These are phyloP conservation scores for Neocucurbitaria cava DNA, from an alignment of 2,329 filamentous ascomycete species.

Conservation along the genomic window DNA sequence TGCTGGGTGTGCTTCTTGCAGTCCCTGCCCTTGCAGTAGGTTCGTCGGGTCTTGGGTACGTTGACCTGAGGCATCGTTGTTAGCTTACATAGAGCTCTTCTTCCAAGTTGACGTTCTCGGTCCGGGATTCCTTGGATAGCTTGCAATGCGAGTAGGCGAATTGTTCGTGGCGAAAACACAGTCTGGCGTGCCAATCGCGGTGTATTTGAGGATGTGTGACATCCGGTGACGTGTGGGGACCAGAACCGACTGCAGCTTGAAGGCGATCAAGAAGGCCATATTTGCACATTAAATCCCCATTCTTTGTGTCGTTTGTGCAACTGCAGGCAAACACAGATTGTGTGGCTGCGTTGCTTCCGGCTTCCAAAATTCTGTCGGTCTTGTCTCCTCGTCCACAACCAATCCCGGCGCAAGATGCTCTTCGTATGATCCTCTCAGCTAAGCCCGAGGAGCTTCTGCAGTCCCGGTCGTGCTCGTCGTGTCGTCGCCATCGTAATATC, in stretches of 20 bases:
- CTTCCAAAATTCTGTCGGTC: not conserved
- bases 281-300: not conserved
- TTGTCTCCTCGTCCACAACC: not conserved
- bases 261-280: not conserved
- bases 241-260: not conserved
- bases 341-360: not conserved
- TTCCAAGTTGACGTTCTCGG: not conserved
- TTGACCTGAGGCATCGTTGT: conserved; percentile 71
- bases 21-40: conserved; percentile 96
- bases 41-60: conserved; percentile 97
- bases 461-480: not conserved
- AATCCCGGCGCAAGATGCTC: not conserved
- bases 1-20: conserved; percentile 67
- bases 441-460: not conserved
- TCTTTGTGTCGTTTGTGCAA: not conserved
- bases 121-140: not conserved
- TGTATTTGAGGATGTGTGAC: not conserved
- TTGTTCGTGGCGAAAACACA: conserved; percentile 1
- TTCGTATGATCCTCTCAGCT: not conserved
- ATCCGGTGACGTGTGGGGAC: not conserved
- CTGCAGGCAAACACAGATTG: not conserved
- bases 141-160: conserved; percentile 23
- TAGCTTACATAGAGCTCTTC: conserved; percentile 17
- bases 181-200: not conserved
- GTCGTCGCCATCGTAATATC: not conserved